Conservation (phyloP, 2,329 filamentous ascomycete genomes). For the Coniochaeta sp. region DNA sequence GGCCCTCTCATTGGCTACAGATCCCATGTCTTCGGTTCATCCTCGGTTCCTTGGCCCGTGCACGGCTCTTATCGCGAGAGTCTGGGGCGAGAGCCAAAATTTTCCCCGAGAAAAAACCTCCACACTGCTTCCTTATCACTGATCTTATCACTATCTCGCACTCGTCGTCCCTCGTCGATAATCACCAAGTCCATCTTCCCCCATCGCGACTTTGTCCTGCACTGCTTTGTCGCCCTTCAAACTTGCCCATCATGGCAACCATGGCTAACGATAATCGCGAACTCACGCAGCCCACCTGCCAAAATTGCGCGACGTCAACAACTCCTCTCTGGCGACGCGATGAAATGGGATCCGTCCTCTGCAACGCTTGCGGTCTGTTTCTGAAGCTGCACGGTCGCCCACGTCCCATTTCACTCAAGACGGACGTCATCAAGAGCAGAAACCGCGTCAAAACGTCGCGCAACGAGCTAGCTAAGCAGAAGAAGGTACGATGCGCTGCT, state of each 20-base stretch:
- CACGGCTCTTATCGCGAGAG: not conserved
- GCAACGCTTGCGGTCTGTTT: slow-evolving; percentile 97
- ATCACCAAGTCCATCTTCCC: slow-evolving; percentile 7
- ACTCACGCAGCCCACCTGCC: slow-evolving; percentile 81
- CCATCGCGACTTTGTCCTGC: slow-evolving; percentile 4
- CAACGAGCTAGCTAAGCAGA: slow-evolving; percentile 70
- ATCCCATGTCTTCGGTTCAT: not conserved
- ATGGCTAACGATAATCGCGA: slow-evolving; percentile 49
- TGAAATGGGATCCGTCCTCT: slow-evolving; percentile 89
- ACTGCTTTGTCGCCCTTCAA: slow-evolving; percentile 3
- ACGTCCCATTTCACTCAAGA: slow-evolving; percentile 93
- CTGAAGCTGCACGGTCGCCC: slow-evolving; percentile 92
- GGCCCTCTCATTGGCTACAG: not conserved
- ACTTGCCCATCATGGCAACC: slow-evolving; percentile 37
- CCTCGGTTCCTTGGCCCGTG: not conserved
- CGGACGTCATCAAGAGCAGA: slow-evolving; percentile 98
- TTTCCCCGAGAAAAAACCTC: slow-evolving; percentile 2
- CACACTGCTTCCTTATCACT: not conserved
- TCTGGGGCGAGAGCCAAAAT: not conserved
- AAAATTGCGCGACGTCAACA: slow-evolving; percentile 92
- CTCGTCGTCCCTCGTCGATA: not conserved
- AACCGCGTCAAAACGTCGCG: slow-evolving; percentile 90
- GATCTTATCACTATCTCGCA: slow-evolving; percentile 2
- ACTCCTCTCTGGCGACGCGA: slow-evolving; percentile 97
- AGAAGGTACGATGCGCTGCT: slow-evolving; percentile 55